Percentiles rank a stretch among this genome's conserved stretches.
These are phyloP conservation scores for Ceratocystis diversiconidia DNA, from an alignment of 2,329 filamentous ascomycete species.

Conservation along the genomic window DNA sequence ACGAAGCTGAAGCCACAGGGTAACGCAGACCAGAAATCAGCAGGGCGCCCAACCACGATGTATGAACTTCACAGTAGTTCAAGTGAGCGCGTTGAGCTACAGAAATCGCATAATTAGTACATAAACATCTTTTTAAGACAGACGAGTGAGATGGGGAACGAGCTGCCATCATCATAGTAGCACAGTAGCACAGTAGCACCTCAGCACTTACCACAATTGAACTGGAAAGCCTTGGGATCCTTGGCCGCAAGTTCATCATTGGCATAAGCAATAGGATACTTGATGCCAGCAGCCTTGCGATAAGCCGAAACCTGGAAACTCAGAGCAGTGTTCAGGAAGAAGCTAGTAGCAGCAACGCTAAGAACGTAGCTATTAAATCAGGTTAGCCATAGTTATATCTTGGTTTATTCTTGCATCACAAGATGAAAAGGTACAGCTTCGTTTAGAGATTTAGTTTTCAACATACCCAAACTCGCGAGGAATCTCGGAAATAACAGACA, in stretches of 20 bases:
- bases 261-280: conserved; percentile 46
- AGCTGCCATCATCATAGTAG: not conserved
- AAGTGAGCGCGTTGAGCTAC: conserved; percentile 45
- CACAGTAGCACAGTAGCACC: not conserved
- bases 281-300: conserved; percentile 39
- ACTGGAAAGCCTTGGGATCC: conserved; percentile 38
- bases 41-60: conserved; percentile 37
- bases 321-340: conserved; percentile 45
- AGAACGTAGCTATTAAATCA: conserved; percentile 43
- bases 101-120: not conserved
- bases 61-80: conserved; percentile 50
- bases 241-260: conserved; percentile 38
- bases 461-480: conserved; percentile 39
- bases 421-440: not conserved
- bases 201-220: conserved; percentile 44
- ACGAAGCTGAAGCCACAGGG: conserved; percentile 34
- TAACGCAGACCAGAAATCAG: conserved; percentile 42
- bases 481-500: conserved; percentile 32
- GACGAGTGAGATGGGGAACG: not conserved
- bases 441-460: not conserved
- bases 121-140: not conserved
- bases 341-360: conserved; percentile 39
- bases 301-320: conserved; percentile 31
- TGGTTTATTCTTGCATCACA: not conserved
- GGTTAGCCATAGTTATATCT: conserved; percentile 3